phyloP scores from a whole-genome alignment of 345 rosid genomes.

The Limnanthes douglasii region DNA sequence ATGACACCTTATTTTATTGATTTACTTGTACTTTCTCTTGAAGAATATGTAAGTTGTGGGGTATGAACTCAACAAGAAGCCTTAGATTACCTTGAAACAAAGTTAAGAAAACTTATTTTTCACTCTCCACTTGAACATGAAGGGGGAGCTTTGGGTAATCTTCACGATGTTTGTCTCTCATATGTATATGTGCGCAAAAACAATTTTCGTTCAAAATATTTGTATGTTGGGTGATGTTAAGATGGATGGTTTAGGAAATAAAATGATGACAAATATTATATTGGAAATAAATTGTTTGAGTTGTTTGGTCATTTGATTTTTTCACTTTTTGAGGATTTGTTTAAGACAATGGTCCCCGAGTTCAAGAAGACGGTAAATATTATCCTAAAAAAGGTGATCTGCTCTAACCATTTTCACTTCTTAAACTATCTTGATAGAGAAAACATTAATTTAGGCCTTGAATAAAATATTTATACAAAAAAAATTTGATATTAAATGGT shows the following conservation, averaged over 20 bases:
- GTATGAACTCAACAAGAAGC: conserved; percentile 55
- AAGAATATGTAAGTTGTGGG: conserved; percentile 64
- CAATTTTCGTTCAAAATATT: conserved; percentile 78
- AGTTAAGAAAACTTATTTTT: too few relatives aligned
- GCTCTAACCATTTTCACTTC: conserved; percentile 52
- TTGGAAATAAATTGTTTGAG: conserved; percentile 92
- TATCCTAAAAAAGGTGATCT: conserved; percentile 20
- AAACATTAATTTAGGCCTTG: conserved; percentile 40
- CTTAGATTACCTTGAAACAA: conserved; percentile 55
- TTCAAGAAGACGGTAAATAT: conserved; percentile 30
- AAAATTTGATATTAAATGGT: too few relatives aligned
- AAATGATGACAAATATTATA: conserved; percentile 99
- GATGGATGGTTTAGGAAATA: conserved; percentile 93
- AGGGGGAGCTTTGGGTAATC: conserved; percentile 40
- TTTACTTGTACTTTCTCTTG: conserved; percentile 69
- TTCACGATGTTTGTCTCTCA: conserved; percentile 73
- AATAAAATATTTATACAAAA: too few relatives aligned
- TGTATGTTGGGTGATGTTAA: conserved; percentile 88
- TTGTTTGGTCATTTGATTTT: conserved; percentile 85
- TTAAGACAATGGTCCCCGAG: conserved; percentile 60
- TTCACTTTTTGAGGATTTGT: conserved; percentile 93
- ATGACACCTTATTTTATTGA: conserved; percentile 80
- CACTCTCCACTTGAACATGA: too few relatives aligned
- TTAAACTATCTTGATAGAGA: conserved; percentile 35
- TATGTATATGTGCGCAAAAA: conserved; percentile 57